Percentiles rank a stretch among this genome's conserved stretches.
phyloP scores from a whole-genome alignment of 1,139 yeast genomes.

The Geotrichum bryndzae region DNA sequence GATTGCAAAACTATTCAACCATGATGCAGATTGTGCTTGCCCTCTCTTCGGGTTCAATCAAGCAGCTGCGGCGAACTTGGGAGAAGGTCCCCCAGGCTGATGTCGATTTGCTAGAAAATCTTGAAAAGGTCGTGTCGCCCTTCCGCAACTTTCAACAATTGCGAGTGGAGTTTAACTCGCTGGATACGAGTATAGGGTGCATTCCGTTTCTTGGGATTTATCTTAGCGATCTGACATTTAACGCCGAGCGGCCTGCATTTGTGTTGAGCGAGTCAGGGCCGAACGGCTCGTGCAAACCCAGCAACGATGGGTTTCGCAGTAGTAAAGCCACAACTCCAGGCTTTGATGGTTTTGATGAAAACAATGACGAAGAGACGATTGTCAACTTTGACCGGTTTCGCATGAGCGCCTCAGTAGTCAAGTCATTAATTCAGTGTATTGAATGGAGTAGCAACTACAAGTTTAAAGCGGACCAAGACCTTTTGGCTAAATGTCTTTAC shows the following conservation, averaged over 20 bases:
- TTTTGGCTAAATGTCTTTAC: slow-evolving; percentile 77
- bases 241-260: slow-evolving; percentile 53
- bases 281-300: background rate
- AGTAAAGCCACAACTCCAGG: background rate
- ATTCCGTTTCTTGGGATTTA: slow-evolving; percentile 87
- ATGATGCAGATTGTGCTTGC: slow-evolving; percentile 84
- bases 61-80: slow-evolving; percentile 67
- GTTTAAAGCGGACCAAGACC: slow-evolving; percentile 46
- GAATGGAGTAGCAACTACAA: slow-evolving; percentile 74
- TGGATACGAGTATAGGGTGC: slow-evolving; percentile 65
- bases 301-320: background rate
- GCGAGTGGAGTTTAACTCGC: slow-evolving; percentile 54
- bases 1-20: slow-evolving; percentile 77
- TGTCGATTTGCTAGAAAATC: slow-evolving; percentile 36
- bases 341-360: too few species aligned
- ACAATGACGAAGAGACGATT: slow-evolving; percentile 33
- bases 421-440: slow-evolving; percentile 71
- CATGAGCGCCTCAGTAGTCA: slow-evolving; percentile 71
- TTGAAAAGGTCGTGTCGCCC: slow-evolving; percentile 49
- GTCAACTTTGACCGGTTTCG: slow-evolving; percentile 76
- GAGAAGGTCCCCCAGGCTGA: slow-evolving; percentile 48
- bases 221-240: slow-evolving; percentile 73
- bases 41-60: slow-evolving; percentile 64
- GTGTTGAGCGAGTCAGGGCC: slow-evolving; percentile 11
- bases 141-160: slow-evolving; percentile 62